Percentiles rank a stretch among this genome's conserved stretches.
Conservation (phyloP, 495 filamentous ascomycete species). For the Letharia lupina region DNA sequence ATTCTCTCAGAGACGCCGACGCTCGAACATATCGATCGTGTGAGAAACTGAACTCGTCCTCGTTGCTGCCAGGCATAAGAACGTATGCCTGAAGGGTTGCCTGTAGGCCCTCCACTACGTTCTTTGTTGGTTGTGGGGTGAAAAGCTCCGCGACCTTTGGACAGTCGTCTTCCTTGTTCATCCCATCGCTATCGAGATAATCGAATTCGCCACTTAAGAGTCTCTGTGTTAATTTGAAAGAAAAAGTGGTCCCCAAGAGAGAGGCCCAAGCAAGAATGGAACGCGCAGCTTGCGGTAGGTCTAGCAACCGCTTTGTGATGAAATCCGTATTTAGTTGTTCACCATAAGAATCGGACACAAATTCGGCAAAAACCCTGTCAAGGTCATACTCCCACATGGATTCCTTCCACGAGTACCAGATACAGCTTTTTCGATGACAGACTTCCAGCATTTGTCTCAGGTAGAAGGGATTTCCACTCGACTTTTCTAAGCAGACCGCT, state of each 20-base stretch:
- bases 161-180: constrained; percentile 31
- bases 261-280: constrained; percentile 84
- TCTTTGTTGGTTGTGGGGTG: constrained; percentile 32
- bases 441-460: constrained; percentile 85
- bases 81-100: constrained; percentile 68
- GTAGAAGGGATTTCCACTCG: constrained; percentile 63
- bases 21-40: constrained; percentile 80
- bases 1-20: constrained; percentile 59
- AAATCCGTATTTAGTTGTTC: constrained; percentile 73
- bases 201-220: constrained; percentile 62
- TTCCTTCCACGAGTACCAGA: constrained; percentile 80
- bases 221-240: constrained; percentile 69
- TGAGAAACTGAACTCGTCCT: constrained; percentile 70
- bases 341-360: constrained; percentile 65
- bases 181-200: constrained; percentile 39
- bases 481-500: constrained; percentile 27
- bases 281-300: constrained; percentile 60
- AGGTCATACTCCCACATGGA: constrained; percentile 76
- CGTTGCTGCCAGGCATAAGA: constrained; percentile 62
- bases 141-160: constrained; percentile 26
- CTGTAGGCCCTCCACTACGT: constrained; percentile 68
- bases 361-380: constrained; percentile 72
- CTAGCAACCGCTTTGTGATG: constrained; percentile 63
- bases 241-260: constrained; percentile 68
- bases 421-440: constrained; percentile 73